A percentile compares a stretch with the other conserved stretches of the same genome.
phyloP scores from a whole-genome alignment of 805 yeast genomes.

The Candida insectalens region DNA sequence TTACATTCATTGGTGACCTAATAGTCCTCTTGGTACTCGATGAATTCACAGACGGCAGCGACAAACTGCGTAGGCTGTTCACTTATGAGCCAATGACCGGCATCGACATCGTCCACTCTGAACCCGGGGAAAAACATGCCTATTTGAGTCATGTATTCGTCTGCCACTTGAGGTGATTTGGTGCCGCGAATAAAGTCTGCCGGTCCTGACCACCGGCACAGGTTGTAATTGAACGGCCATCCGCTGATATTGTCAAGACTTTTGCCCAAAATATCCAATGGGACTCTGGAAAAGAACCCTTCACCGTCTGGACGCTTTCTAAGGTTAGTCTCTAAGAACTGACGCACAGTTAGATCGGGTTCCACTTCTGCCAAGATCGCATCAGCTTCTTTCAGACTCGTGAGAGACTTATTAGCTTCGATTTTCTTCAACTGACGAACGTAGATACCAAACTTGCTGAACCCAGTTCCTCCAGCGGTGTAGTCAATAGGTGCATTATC shows the following conservation, averaged over 20 bases:
- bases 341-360: conserved; percentile 48
- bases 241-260: conserved; percentile 58
- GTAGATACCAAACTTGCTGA: conserved; percentile 52
- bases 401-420: conserved; percentile 32
- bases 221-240: conserved; percentile 61
- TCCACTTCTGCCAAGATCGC: conserved; percentile 54
- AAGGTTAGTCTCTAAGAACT: conserved; percentile 68
- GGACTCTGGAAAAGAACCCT: conserved; percentile 45
- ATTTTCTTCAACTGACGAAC: conserved; percentile 54
- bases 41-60: conserved; percentile 49
- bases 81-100: conserved; percentile 91
- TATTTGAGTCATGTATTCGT: conserved; percentile 64
- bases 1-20: too few relatives aligned
- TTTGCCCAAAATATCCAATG: conserved; percentile 59
- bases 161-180: conserved; percentile 68
- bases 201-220: conserved; percentile 57
- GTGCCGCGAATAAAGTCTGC: conserved; percentile 74
- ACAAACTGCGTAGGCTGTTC: conserved; percentile 79
- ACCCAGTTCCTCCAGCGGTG: conserved; percentile 31
- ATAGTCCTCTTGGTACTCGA: conserved; percentile 31
- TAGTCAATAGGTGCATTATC: conserved; percentile 85
- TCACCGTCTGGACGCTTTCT: conserved; percentile 29
- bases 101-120: conserved; percentile 61
- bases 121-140: conserved; percentile 75
- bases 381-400: conserved; percentile 58